Percentiles rank a stretch among this genome's conserved stretches.
Evolutionary conservation across 805 yeast species (phyloP).

Genomic region (Barnettozyma californica): DNA sequence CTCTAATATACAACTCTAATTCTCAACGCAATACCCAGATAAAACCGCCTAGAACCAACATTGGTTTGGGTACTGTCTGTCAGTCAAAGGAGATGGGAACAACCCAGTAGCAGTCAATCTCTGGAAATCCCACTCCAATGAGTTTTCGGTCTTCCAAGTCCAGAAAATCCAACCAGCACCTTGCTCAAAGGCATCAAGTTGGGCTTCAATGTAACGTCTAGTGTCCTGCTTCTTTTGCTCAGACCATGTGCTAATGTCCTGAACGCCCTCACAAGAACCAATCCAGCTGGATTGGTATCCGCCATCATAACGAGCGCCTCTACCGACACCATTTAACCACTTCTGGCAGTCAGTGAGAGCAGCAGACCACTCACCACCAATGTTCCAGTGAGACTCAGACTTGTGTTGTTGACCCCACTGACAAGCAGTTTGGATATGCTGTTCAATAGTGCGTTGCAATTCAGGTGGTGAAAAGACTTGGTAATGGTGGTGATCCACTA

Average conservation of each 20-base stretch:
- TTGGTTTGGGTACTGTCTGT: conserved; percentile 66
- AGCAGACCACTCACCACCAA: conserved; percentile 87
- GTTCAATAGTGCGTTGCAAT: conserved; percentile 51
- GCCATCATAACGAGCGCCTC: conserved; percentile 80
- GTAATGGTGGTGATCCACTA: conserved; percentile 87
- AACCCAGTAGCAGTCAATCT: conserved; percentile 50
- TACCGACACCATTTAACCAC: conserved; percentile 84
- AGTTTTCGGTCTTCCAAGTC: conserved; percentile 85
- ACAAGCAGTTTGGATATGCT: conserved; percentile 54
- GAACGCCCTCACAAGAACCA: conserved; percentile 58
- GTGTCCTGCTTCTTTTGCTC: conserved; percentile 48
- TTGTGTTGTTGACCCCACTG: conserved; percentile 40
- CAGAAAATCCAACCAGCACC: conserved; percentile 89
- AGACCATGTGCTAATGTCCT: conserved; percentile 52
- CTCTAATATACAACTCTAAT: not conserved
- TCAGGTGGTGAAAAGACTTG: conserved; percentile 72
- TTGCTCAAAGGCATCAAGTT: conserved; percentile 75
- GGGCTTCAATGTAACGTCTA: conserved; percentile 80
- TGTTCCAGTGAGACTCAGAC: conserved; percentile 62
- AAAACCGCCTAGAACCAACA: conserved; percentile 30
- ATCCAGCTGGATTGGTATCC: conserved; percentile 38
- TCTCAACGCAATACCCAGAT: not conserved
- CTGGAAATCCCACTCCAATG: conserved; percentile 83
- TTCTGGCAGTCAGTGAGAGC: conserved; percentile 89
- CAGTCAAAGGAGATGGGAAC: conserved; percentile 76